Conservation (phyloP, 2,329 filamentous ascomycete species). For the Aspergillus pseudotamarii region DNA sequence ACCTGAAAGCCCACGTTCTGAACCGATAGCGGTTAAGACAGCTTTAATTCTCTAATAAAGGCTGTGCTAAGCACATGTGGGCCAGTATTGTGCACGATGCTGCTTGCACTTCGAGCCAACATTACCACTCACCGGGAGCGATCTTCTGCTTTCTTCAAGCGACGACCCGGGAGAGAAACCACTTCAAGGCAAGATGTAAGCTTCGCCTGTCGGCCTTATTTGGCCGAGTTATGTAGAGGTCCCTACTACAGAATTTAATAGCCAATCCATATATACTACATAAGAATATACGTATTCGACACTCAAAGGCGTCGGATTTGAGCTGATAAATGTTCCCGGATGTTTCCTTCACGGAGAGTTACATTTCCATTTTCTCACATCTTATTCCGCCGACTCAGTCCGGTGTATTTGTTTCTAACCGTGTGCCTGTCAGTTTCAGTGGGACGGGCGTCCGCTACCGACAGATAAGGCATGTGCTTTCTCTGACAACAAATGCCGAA, state of each 20-base stretch:
- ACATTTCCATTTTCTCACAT: too few relatives aligned
- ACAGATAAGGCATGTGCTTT: too few relatives aligned
- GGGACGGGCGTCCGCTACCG: too few relatives aligned
- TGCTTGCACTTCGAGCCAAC: background rate
- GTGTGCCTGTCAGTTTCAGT: too few relatives aligned
- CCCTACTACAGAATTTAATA: background rate
- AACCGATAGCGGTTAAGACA: too few relatives aligned
- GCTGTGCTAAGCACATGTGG: background rate
- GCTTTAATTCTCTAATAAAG: background rate
- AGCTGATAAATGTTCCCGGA: background rate
- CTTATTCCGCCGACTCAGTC: too few relatives aligned
- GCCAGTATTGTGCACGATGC: too few relatives aligned
- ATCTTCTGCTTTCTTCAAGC: background rate
- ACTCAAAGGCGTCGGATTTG: background rate
- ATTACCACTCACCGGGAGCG: background rate
- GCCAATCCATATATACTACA: background rate
- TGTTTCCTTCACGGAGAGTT: background rate
- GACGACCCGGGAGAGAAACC: background rate
- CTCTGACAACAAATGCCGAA: too few relatives aligned
- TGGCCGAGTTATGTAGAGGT: background rate
- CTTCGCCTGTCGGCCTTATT: fast-evolving
- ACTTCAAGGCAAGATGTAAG: background rate
- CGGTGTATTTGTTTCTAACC: too few relatives aligned
- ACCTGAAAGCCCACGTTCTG: background rate
- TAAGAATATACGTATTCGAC: background rate